Base-by-base conservation (phyloP, 2,329 filamentous ascomycete genomes). In the Fusarium sp. region DNA sequence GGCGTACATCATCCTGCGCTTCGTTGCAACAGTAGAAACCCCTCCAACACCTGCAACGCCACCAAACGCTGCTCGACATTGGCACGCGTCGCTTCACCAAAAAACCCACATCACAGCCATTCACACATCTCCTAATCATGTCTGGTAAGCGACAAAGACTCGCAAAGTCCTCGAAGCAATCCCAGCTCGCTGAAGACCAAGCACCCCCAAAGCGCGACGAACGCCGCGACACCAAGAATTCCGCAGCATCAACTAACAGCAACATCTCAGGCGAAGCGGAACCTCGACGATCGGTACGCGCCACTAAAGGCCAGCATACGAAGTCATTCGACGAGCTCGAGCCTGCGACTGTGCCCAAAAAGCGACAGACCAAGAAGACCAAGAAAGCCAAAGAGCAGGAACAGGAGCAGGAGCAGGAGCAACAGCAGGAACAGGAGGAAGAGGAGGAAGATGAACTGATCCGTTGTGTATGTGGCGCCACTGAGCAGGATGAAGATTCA, bases 271-370 rank as follows among this genome's bases (percentile, higher is more conserved):
- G 81, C 79, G 87, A 90, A 81, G 81, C 84, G 64, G 95, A 98
- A 88, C 93, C 94, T 64, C 92, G 96, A 81, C 93, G 96, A 79
- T 99, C 96, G 45, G 95, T 96, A 73, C 92, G 96, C 78, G 94
- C 95, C 77, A 99, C 96, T 71, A 99, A 99, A 80, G 96, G 96
- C 79, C 95, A 98, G 77, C 94, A 98, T 82, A 92, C 90, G 30
- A 97, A 97, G 82, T 92, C 92, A 73, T 91, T 94, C 75, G 94
- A 97, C 78, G 87, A 92, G 60, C 88, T 93, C 74, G 92, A 93
- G 68, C 84, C 84, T 5, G 78, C 84, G 64, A 85, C 88, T 61
- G 80, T 82, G 12, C 83, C 87, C 58, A 91, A 91, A 78, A 83
- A 83, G 77, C 85, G 85, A 83, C 80, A 81, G 65, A 81, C 80